Base-by-base conservation (phyloP, 2,329 filamentous ascomycete genomes). In the Penicillium decumbens region DNA sequence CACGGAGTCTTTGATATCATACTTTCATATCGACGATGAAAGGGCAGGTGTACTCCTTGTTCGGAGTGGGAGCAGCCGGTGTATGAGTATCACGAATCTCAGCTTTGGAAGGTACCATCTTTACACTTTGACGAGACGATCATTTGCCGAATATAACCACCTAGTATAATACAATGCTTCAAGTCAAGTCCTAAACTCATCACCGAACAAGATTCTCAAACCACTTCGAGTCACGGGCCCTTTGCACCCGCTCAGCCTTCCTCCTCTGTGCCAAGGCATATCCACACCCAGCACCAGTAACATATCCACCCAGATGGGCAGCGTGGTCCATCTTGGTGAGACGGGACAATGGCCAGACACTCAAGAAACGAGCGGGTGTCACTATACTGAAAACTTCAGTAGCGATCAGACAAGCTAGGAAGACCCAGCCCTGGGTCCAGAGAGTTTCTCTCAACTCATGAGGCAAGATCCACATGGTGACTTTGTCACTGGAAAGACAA, bases 281-380 rank as follows among this genome's bases (percentile, higher is more conserved):
- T 12, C 57, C 57, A 44, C 56, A 60, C 3, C 54, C 54, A 2
- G 63, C 59, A 37, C 73, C 73, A 5, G 65, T 58, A 4, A 69
- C 54, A 51, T 72, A 72, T 0, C 73, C 73, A 24, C 70, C 70
- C 29, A 75, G 57, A 59, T 76, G 73, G 12, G 72, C 70, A 46
- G 65, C 68, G 45, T 73, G 63, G 49, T 75, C 72, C 50, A 74
- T 64, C 12, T 63, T 65, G 20, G 58, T 60, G 10, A 66, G 56
- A 24, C 65, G 62, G 38, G 63, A 63, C 23, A 61, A 39, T 3
- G 58, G 58, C 41, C 50, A 60, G 9, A 54, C 47, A 9, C 41
- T 48, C 39, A 61, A 43, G 41, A 61, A 47, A 25, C 58, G 57
- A 6, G 54, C 54, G 0, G 63, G 61, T 10, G 65, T 55, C 23